Evolutionary conservation across 2,329 filamentous ascomycete genomes (phyloP), one percentile per base, ranked within the genome.

Genomic region (Cercospora citrullina): DNA sequence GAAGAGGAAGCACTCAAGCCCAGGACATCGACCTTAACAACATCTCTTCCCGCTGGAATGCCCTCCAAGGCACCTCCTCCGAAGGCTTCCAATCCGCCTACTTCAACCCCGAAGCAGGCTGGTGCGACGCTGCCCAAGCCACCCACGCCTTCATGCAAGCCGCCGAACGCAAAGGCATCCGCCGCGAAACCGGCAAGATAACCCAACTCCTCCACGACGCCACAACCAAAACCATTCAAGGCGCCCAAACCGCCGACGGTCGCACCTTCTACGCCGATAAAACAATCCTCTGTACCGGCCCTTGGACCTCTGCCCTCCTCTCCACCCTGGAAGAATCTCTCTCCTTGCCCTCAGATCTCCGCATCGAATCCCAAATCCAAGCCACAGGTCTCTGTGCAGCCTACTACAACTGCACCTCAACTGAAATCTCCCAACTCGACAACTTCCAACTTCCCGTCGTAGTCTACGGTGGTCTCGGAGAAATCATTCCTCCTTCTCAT

Each of bases 381-480:
- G 87, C 87, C 6, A 87, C 87, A 0, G 88, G 86, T 1, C 85
- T 89, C 21, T 84, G 84, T 3, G 86, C 87, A 0, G 87, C 86
- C 0, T 86, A 89, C 78, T 85, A 85, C 30, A 80, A 82, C 36
- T 80, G 90, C 4, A 80, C 82, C 6, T 79, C 83, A 1, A 78
- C 79, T 12, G 85, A 89, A 69, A 80, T 82, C 70, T 75, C 82
- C 64, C 78, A 80, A 72, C 84, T 87, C 66, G 76, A 80, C 9
- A 67, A 71, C 4, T 65, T 60, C 18, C 39, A 53, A 42, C 81
- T 87, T 42, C 87, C 88, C 0, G 85, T 89, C 0, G 79, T 89
- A 10, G 80, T 85, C 8, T 82, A 83, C 65, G 82, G 82, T 0
- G 80, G 77, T 8, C 72, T 80, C 68, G 82, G 82, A 3, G 83